phyloP scores from a whole-genome alignment of 2,329 filamentous ascomycete species.

The Alternaria solani region DNA sequence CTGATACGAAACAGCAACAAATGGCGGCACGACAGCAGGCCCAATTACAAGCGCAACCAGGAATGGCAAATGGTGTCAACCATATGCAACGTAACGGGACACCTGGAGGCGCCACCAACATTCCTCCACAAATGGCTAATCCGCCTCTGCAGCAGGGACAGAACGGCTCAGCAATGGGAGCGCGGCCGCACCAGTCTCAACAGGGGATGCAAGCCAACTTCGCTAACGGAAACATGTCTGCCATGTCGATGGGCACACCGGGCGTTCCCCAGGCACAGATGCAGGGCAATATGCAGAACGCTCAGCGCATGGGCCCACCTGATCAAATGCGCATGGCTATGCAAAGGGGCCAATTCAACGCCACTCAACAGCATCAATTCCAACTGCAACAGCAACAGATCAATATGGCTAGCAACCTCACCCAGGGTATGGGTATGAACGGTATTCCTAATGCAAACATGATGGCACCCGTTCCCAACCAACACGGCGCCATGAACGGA shows the following conservation, averaged over 20 bases:
- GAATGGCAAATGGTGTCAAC: conserved; percentile 48
- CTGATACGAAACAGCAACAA: conserved; percentile 43
- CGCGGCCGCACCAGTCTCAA: conserved; percentile 46
- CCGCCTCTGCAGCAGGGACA: conserved; percentile 40
- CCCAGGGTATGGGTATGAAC: conserved; percentile 44
- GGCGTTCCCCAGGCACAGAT: conserved; percentile 75
- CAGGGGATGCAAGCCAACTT: conserved; percentile 60
- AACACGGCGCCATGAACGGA: conserved; percentile 46
- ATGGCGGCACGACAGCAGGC: conserved; percentile 50
- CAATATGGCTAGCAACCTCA: conserved; percentile 47
- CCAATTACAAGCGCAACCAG: conserved; percentile 49
- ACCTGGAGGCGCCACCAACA: conserved; percentile 45
- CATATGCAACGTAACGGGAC: conserved; percentile 55
- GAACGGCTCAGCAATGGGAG: conserved; percentile 44
- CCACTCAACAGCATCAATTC: conserved; percentile 47
- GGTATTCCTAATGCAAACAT: conserved; percentile 48
- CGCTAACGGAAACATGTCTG: conserved; percentile 59
- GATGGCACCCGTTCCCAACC: conserved; percentile 43
- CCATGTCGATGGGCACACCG: conserved; percentile 62
- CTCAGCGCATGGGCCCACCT: conserved; percentile 64
- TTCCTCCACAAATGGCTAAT: conserved; percentile 43
- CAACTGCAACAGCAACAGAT: conserved; percentile 51
- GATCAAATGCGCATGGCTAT: conserved; percentile 52
- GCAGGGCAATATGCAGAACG: conserved; percentile 64
- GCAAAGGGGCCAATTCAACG: conserved; percentile 46